Base-by-base conservation (phyloP, 164 flowering plant genomes). In the Nymphaea colorata region DNA sequence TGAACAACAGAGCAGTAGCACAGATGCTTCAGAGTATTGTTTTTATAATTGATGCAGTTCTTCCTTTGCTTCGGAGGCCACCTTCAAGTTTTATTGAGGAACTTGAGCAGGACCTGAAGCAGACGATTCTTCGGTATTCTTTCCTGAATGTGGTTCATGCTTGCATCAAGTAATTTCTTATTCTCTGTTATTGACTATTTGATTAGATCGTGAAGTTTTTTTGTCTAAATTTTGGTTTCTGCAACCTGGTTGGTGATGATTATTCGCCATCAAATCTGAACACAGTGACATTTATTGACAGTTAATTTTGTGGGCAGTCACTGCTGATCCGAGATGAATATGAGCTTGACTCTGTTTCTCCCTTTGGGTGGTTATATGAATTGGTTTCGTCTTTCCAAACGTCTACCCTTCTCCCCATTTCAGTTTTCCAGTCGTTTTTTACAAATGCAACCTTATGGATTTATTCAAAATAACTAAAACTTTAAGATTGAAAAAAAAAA, bases 121-220 rank as follows among this genome's bases (percentile, higher is more conserved):
- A 90, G 70, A 94, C 91, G 98, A 92, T 91, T 44, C 85, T 87
- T 76, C 90, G 94, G 17, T 96, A 94, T 86, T 82, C 99, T 70
- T 94, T 90, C 79, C 78, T 94, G 81, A 85, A 89, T 41, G 98
- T 94, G 71, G 98, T 94, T 59, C 96, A 91, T 83, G 90, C 99
- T 66, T 91, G 94, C 82, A 87, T 94, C 81, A 94, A 87, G 99
- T 94, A 88, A 42, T 53, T 69, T 69, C 17, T 64, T 45, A 63
- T 68, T 15, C 63, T 59, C 59, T 42, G 5, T 64, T 69, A 25
- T 25, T 63, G 11, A 2, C 16, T 41, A 4, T 66, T 6, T 43
- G 11, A 59, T 44, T 6, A 36, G 36, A 57, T 57, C 43, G 18
- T 66, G 61, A 17, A 42, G 7, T 47, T 15, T 17, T 5, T n/a